A percentile compares a stretch with the other conserved stretches of the same genome.
Conservation (phyloP, 2,329 filamentous ascomycete species). For the Achaetomium macrosporum region DNA sequence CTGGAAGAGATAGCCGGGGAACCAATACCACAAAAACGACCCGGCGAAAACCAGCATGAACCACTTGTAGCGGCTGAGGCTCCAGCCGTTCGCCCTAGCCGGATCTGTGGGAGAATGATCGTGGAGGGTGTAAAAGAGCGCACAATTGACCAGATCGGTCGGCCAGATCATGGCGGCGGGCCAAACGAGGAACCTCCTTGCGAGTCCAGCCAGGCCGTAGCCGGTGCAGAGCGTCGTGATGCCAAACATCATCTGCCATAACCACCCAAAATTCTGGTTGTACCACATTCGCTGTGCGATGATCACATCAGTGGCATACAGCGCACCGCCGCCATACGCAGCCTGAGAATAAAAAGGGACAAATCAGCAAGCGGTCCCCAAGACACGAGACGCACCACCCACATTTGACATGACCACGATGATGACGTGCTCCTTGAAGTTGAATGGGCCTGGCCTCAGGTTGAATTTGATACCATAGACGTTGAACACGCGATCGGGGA, state of each 20-base stretch:
- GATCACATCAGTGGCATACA: slow-evolving; percentile 51
- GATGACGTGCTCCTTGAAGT: slow-evolving; percentile 56
- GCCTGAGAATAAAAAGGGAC: slow-evolving; percentile 33
- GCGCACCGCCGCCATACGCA: slow-evolving; percentile 50
- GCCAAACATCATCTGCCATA: slow-evolving; percentile 54
- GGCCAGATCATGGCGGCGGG: slow-evolving; percentile 63
- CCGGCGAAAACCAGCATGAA: slow-evolving; percentile 52
- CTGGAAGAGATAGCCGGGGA: slow-evolving; percentile 52
- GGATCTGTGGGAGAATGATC: slow-evolving; percentile 52
- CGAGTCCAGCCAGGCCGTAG: slow-evolving; percentile 56
- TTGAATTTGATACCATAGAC: slow-evolving; percentile 50
- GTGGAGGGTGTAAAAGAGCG: slow-evolving; percentile 60
- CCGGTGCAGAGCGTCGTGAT: slow-evolving; percentile 59
- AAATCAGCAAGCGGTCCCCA: slow-evolving; percentile 14
- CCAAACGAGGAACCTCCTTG: slow-evolving; percentile 53
- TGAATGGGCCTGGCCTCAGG: slow-evolving; percentile 52
- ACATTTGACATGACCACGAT: slow-evolving; percentile 62
- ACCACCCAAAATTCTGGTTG: slow-evolving; percentile 50
- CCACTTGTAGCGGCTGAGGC: slow-evolving; percentile 56
- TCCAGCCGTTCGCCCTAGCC: slow-evolving; percentile 52
- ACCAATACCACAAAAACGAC: slow-evolving; percentile 51
- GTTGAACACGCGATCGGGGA: slow-evolving; percentile 48
- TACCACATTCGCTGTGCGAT: slow-evolving; percentile 52
- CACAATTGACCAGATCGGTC: slow-evolving; percentile 52
- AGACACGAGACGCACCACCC: slow-evolving; percentile 25